Percentiles rank a stretch among this genome's conserved stretches.
Evolutionary conservation across 805 yeast genomes (phyloP).

Genomic region (Saccharomyces paradoxus): DNA sequence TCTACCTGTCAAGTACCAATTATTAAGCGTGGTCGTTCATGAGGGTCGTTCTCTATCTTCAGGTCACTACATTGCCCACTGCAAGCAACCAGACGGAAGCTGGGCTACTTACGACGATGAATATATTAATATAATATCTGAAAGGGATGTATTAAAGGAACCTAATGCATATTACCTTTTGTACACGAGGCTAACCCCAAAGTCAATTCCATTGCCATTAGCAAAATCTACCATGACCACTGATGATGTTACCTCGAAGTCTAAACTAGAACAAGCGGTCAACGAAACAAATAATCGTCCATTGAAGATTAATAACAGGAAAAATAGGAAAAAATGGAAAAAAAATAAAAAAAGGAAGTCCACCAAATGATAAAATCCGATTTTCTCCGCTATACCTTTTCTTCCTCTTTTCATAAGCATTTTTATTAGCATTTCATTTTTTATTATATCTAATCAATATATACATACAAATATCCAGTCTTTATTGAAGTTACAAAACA

Average conservation of each 20-base stretch:
- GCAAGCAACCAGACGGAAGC: conserved; percentile 82
- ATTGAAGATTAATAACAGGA: conserved; percentile 4
- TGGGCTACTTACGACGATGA: conserved; percentile 97
- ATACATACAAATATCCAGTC: neutral
- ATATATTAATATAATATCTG: conserved; percentile 63
- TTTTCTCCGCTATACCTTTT: neutral
- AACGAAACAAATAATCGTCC: neutral
- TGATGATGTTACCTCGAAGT: neutral
- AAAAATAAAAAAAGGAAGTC: conserved; percentile 26
- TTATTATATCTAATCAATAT: neutral
- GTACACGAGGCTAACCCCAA: conserved; percentile 69
- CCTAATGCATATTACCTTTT: conserved; percentile 86
- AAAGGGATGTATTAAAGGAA: conserved; percentile 67
- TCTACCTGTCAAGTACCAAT: conserved; percentile 53
- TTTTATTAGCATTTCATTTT: conserved; percentile 1
- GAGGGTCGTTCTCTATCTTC: conserved; percentile 88
- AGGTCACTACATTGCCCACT: conserved; percentile 89
- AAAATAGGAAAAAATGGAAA: conserved; percentile 18
- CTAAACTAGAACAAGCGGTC: neutral
- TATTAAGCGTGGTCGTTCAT: conserved; percentile 81
- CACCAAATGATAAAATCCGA: conserved; percentile 10
- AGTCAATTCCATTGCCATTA: conserved; percentile 22
- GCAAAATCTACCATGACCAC: conserved; percentile 4
- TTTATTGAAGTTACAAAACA: neutral
- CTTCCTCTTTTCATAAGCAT: neutral